Percentiles rank a stretch among this genome's conserved stretches.
phyloP scores from a whole-genome alignment of 768 basidiomycete species.

The Leccinum disarticulatum region DNA sequence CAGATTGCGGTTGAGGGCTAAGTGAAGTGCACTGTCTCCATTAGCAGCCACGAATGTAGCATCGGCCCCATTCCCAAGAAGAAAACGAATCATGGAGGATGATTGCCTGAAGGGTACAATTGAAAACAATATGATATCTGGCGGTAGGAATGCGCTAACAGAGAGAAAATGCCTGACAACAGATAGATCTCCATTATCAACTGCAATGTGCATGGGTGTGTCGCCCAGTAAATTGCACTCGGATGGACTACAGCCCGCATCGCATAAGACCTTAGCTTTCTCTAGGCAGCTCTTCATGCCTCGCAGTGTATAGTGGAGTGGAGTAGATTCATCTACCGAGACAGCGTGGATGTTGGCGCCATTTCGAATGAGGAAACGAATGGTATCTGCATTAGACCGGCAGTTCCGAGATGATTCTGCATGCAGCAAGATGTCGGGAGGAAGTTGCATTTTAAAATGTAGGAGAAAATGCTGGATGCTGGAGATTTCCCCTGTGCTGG shows the following conservation, averaged over 20 bases:
- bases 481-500: neutral
- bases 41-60: neutral
- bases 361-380: no score
- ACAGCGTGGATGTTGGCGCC: no score
- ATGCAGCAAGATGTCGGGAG: no score
- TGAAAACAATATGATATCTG: neutral
- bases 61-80: neutral
- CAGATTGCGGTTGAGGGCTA: neutral
- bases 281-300: neutral
- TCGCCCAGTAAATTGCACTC: neutral
- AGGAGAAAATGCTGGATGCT: neutral
- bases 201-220: neutral
- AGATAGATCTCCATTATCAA: neutral
- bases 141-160: neutral
- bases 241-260: neutral
- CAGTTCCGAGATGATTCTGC: neutral
- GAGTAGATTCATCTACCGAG: neutral
- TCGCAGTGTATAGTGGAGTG: neutral
- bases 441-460: no score
- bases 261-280: neutral
- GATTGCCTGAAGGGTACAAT: neutral
- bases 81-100: neutral
- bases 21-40: neutral
- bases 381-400: no score
- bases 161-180: neutral